Evolutionary conservation across 192 early-diverging fungal genomes (phyloP), one percentile per base, ranked within the genome.

Genomic region (Neocallimastix lanati): DNA sequence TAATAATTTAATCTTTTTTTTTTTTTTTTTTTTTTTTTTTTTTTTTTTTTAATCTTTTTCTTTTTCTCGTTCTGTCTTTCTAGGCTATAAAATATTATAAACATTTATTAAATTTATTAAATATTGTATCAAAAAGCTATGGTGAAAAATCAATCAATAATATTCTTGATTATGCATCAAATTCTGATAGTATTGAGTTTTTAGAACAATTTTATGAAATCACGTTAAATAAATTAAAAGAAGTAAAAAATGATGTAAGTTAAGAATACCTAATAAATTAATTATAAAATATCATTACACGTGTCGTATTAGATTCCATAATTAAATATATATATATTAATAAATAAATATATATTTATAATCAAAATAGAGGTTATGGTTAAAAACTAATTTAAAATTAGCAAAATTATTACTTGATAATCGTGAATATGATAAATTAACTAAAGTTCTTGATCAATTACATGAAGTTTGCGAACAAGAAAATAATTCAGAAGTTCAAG

Each of bases 91-190:
- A 86, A 67, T 88, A 92, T 80, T 96, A 96, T 83, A 80, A 88
- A 16, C 83, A 92, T 78, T 85, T 96, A 9, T 83, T 96, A 27
- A 91, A 88, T 2, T 94, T 93, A 81, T 89, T 90, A 35, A 92
- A 87, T 2, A 91, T 93, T 4, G 93, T 95, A 28, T 91, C 95
- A 12, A 88, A 92, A 40, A 96, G 94, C 84, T 92, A 94, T 77
- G 91, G 91, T 79, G 95, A 96, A 82, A 96, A 96, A 86, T 91
- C 89, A 80, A 94, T 96, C 83, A 96, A 96, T 86, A 93, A 93
- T 81, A 94, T 94, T 79, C 83, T 96, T 77, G 95, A 96, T 81
- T 91, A 87, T 79, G 88, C 94, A 14, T 92, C 93, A 12, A 84
- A 88, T 21, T 89, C 92, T 16, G 88, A 90, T 35, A 93, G 94